Evolutionary conservation across 805 yeast species (phyloP), one percentile per base, ranked within the genome.

Genomic region (Ogataea kodamae): DNA sequence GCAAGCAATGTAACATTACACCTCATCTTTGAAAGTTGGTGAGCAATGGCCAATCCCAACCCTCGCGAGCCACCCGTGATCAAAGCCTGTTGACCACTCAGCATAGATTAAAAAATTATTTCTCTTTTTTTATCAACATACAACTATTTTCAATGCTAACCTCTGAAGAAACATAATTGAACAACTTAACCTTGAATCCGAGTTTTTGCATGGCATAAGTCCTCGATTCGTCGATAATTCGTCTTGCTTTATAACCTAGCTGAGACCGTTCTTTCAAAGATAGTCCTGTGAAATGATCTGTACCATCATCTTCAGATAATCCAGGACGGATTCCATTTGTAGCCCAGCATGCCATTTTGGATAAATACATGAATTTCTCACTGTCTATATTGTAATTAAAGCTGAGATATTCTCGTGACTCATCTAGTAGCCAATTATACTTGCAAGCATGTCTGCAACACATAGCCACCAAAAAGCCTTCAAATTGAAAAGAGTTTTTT

Each of bases 401-500:
- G 2, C 30, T 27, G 16, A 80, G 53, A 46, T 56, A 74, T 15
- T 46, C 45, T 30, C 62, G 55, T 2, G 81, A 73, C 18, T 60
- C 64, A 0, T 70, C 67, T 10, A 83, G 55, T 10, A 82, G 63
- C 36, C 71, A 66, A n/a, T 67, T 60, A 40, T 75, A 78, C 24
- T 70, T 60, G 49, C 97, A 89, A 13, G 80, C 78, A 51, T 88
- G 97, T 35, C 97, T 70, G 57, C 97, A 88, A 54, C 97, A 88
- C 86, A 89, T 81, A 16, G 97, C 97, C 19, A 88, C 85, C 18
- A 84, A 60, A 42, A 83, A 59, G 0, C 92, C 94, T 3, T 59
- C 55, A 30, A 59, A 57, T 8, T 47, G 34, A 18, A 28, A 31
- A 3, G 31, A 25, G 2, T 33, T 28, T n/a, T 22, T 39, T 11